Evolutionary conservation across 257 asterid species (phyloP).

Genomic region (Solanum chiquidenum): DNA sequence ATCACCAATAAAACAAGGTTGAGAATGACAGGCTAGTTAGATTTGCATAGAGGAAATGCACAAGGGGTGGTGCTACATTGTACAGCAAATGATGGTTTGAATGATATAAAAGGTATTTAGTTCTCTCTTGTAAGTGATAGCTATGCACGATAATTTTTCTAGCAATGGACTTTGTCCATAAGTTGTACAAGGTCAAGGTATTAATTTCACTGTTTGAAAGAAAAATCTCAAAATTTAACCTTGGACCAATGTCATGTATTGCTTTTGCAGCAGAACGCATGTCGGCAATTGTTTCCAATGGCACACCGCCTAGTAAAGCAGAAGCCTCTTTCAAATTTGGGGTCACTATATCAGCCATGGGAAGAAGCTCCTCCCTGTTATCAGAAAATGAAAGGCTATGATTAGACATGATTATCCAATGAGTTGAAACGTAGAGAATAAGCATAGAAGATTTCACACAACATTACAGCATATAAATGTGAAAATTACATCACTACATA

Average conservation of each 20-base stretch:
- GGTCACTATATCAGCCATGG: constrained; percentile 82
- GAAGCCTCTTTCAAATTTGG: constrained; percentile 92
- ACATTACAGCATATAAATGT: neutral
- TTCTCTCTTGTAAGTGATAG: neutral
- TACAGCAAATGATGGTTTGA: neutral
- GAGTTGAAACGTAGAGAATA: neutral
- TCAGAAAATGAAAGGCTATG: neutral
- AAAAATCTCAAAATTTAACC: constrained; percentile 33
- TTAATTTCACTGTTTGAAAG: neutral
- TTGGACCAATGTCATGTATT: constrained; percentile 70
- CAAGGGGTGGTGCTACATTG: neutral
- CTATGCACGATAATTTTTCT: neutral
- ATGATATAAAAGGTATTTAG: neutral
- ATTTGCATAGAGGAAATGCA: neutral
- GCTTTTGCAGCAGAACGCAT: constrained; percentile 91
- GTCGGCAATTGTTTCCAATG: constrained; percentile 61
- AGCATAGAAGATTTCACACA: neutral
- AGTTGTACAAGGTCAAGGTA: neutral
- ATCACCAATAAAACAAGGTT: neutral
- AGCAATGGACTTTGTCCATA: neutral
- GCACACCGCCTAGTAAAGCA: constrained; percentile 66
- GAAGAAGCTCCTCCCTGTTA: constrained; percentile 79
- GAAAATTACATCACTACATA: neutral
- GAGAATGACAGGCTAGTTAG: neutral
- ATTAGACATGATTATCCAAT: neutral